phyloP scores from a whole-genome alignment of 768 basidiomycete genomes.

The Ramaria rubella region DNA sequence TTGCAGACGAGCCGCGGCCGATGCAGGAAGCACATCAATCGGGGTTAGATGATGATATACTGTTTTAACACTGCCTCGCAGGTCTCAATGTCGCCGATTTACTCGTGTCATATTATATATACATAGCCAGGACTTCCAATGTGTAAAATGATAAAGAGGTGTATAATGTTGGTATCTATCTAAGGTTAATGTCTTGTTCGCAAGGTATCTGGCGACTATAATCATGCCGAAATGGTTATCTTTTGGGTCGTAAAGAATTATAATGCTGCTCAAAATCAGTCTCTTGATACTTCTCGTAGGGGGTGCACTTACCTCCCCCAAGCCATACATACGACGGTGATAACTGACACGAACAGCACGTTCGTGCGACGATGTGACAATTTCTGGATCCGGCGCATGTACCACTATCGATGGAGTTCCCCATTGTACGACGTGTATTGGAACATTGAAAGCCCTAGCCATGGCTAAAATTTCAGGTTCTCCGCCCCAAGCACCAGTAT shows the following conservation, averaged over 20 bases:
- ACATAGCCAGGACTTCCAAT: too few species aligned
- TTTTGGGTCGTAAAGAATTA: slow-evolving; percentile 69
- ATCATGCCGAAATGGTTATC: neutral
- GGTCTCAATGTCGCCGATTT: too few species aligned
- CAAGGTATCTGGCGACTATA: neutral
- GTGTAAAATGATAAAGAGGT: too few species aligned
- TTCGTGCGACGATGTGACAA: slow-evolving; percentile 23
- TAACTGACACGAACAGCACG: slow-evolving; percentile 71
- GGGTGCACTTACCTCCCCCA: slow-evolving; percentile 73
- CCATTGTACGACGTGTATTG: slow-evolving; percentile 88
- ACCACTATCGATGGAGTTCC: slow-evolving; percentile 77
- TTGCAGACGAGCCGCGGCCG: slow-evolving; percentile 67
- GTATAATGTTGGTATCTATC: too few species aligned
- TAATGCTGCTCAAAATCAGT: slow-evolving; percentile 57
- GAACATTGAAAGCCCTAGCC: slow-evolving; percentile 68
- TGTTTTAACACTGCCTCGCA: too few species aligned
- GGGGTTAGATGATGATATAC: slow-evolving; percentile 57
- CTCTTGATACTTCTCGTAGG: neutral
- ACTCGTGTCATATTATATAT: neutral
- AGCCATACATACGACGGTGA: slow-evolving; percentile 88
- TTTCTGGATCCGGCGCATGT: slow-evolving; percentile 51
- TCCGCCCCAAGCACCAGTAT: slow-evolving; percentile 93
- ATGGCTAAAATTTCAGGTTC: slow-evolving; percentile 95
- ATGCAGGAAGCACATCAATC: slow-evolving; percentile 30
- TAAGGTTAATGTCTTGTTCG: neutral